Percentiles rank a stretch among this genome's conserved stretches.
Conservation (phyloP, 331 rosid species). For the Acacia concinna region DNA sequence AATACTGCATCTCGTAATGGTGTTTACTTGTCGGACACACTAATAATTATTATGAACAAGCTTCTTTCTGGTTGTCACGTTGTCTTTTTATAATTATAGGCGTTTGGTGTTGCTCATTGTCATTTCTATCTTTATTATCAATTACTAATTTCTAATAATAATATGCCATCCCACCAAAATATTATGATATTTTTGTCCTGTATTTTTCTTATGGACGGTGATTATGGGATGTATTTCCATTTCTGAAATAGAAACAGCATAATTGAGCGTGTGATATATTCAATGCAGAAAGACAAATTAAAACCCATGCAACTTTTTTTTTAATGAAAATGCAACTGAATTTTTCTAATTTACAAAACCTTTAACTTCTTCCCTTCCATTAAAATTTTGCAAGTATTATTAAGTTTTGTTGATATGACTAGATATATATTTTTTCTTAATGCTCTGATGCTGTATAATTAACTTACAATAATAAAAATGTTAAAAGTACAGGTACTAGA, state of each 20-base stretch:
- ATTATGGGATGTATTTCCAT: neutral
- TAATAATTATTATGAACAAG: neutral
- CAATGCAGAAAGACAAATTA: too few species aligned
- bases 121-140: too few species aligned
- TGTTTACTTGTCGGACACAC: constrained; percentile 3
- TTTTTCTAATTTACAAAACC: too few species aligned
- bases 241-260: neutral
- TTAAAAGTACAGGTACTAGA: neutral
- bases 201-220: neutral
- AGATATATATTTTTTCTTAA: neutral
- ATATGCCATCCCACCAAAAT: neutral
- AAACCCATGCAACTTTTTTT: neutral
- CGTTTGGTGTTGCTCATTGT: neutral
- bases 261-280: neutral
- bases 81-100: neutral
- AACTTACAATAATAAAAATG: too few species aligned
- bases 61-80: constrained; percentile 4
- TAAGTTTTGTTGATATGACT: too few species aligned
- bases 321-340: too few species aligned
- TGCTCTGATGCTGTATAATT: neutral
- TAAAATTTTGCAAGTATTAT: neutral
- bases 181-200: too few species aligned
- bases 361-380: too few species aligned
- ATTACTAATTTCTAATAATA: neutral
- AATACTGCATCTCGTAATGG: constrained; percentile 10